These are phyloP conservation scores for Kalaharituber pfeilii DNA, from an alignment of 2,329 filamentous ascomycete species.

Conservation along the genomic window DNA sequence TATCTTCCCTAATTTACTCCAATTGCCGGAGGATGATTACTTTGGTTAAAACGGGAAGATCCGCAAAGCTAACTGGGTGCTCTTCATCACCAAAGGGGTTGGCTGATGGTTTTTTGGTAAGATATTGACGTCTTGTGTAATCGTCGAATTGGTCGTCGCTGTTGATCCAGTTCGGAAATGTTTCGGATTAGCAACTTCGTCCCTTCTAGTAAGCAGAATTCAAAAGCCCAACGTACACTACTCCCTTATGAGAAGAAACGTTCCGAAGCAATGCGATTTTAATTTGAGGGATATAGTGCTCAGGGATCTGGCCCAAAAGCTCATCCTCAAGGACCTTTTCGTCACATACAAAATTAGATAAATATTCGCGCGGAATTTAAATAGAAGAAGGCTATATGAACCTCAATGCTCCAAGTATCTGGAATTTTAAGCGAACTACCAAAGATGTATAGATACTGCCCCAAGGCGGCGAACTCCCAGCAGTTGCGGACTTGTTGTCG, in stretches of 20 bases:
- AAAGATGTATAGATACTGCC: constrained; percentile 86
- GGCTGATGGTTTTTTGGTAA: constrained; percentile 55
- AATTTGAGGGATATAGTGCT: constrained; percentile 31
- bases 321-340: constrained; percentile 69
- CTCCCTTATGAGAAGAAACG: constrained; percentile 78
- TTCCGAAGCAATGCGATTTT: constrained; percentile 78
- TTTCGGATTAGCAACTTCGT: neutral
- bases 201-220: neutral
- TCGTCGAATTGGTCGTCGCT: constrained; percentile 84
- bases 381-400: neutral
- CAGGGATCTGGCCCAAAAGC: constrained; percentile 41
- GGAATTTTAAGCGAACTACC: constrained; percentile 74
- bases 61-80: constrained; percentile 51
- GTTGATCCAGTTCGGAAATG: constrained; percentile 21
- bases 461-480: constrained; percentile 90
- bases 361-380: neutral
- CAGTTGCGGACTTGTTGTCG: constrained; percentile 62
- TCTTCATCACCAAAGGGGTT: constrained; percentile 80
- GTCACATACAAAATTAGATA: neutral
- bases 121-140: constrained; percentile 75
- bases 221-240: constrained; percentile 51
- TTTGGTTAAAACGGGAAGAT: constrained; percentile 70
- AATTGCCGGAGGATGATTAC: constrained; percentile 28
- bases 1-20: neutral
- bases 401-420: constrained; percentile 43